These are phyloP conservation scores for Populus nigra DNA, from an alignment of 345 rosid genomes.

Conservation along the genomic window DNA sequence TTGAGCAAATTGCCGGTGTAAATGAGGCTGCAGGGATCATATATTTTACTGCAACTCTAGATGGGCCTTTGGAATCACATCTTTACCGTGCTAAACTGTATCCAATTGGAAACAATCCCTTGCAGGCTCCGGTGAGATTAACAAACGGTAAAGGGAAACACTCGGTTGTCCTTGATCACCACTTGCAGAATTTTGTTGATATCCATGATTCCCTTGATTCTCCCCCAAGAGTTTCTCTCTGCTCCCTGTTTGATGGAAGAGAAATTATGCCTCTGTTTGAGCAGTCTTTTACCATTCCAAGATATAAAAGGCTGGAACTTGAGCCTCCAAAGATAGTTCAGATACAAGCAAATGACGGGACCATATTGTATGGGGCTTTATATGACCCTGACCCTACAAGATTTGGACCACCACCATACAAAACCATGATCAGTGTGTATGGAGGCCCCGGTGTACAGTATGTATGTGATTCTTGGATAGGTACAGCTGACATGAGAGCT, in stretches of 20 bases:
- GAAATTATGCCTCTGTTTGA: constrained; percentile 61
- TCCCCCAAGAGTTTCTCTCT: constrained; percentile 64
- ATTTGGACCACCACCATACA: constrained; percentile 94
- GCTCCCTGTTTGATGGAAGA: constrained; percentile 65
- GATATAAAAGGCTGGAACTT: constrained; percentile 55
- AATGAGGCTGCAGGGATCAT: constrained; percentile 62
- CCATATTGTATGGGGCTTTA: constrained; percentile 65
- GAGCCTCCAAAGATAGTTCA: constrained; percentile 76
- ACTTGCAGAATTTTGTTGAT: constrained; percentile 76
- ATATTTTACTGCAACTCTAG: constrained; percentile 80
- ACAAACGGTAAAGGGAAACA: constrained; percentile 90
- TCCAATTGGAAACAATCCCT: constrained; percentile 31
- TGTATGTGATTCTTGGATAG: constrained; percentile 76
- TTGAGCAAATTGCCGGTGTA: constrained; percentile 84
- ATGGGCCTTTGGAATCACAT: constrained; percentile 73
- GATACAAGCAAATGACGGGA: constrained; percentile 70
- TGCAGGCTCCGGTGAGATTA: constrained; percentile 55
- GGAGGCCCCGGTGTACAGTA: constrained; percentile 86
- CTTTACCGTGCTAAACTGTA: constrained; percentile 61
- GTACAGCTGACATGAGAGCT: constrained; percentile 90
- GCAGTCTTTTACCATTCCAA: constrained; percentile 52
- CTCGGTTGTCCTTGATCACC: constrained; percentile 73
- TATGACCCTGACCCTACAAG: constrained; percentile 68
- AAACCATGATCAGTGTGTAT: constrained; percentile 73
- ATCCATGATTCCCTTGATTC: constrained; percentile 75